A percentile compares a stretch with the other conserved stretches of the same genome.
Evolutionary conservation across 2,329 filamentous ascomycete genomes (phyloP).

Genomic region (Hortaea werneckii): DNA sequence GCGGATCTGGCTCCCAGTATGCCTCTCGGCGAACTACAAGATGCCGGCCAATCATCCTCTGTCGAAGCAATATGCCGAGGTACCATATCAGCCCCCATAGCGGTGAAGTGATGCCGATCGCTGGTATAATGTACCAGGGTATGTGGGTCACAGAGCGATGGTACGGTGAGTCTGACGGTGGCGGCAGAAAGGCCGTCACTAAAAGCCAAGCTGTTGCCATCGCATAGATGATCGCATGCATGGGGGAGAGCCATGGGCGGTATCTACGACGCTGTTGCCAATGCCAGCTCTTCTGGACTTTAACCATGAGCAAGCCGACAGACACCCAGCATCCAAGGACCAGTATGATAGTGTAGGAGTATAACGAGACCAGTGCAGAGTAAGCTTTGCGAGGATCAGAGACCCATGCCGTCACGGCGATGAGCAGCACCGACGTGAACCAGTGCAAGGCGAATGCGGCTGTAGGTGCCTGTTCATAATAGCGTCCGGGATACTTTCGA

Average conservation of each 20-base stretch:
- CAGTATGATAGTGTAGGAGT: slow-evolving; percentile 33
- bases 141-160: slow-evolving; percentile 7
- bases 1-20: slow-evolving; percentile 11
- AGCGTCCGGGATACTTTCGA: slow-evolving; percentile 7
- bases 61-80: slow-evolving; percentile 9
- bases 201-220: slow-evolving; percentile 12
- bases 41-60: slow-evolving; percentile 9
- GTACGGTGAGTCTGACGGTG: slow-evolving; percentile 11
- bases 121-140: slow-evolving; percentile 15
- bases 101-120: slow-evolving; percentile 12
- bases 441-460: slow-evolving; percentile 31
- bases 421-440: slow-evolving; percentile 26
- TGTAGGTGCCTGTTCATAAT: slow-evolving; percentile 28
- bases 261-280: slow-evolving; percentile 14
- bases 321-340: slow-evolving; percentile 17
- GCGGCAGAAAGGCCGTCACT: slow-evolving; percentile 13
- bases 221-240: slow-evolving; percentile 15
- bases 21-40: slow-evolving; percentile 11
- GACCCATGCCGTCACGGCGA: slow-evolving; percentile 23
- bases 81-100: slow-evolving; percentile 15
- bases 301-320: slow-evolving; percentile 26
- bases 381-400: slow-evolving; percentile 19
- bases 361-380: slow-evolving; percentile 26
- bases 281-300: slow-evolving; percentile 7
- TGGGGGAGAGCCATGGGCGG: slow-evolving; percentile 16